These are phyloP conservation scores for Wickerhamomyces queroliae DNA, from an alignment of 805 yeast species.

Conservation along the genomic window DNA sequence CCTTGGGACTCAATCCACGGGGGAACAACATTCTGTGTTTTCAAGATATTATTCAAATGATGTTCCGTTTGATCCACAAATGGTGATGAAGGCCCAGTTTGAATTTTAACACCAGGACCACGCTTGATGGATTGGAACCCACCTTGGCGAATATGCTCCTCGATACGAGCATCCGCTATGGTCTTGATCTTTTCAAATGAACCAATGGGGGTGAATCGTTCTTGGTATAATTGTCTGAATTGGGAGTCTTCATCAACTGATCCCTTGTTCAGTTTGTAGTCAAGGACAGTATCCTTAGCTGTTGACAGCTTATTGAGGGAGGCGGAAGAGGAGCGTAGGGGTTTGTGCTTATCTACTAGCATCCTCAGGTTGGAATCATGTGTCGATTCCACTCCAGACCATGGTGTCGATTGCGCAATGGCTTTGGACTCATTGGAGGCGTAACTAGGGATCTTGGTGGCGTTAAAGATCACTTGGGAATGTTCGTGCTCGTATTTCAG, in stretches of 20 bases:
- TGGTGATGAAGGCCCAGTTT: no score
- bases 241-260: constrained; percentile 33
- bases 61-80: constrained; percentile 66
- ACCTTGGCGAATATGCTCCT: constrained; percentile 68
- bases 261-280: constrained; percentile 42
- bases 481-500: constrained; percentile 31
- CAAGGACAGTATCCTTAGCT: constrained; percentile 64
- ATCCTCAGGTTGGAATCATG: constrained; percentile 46
- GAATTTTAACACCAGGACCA: constrained; percentile 64
- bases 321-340: constrained; percentile 23
- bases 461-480: constrained; percentile 35
- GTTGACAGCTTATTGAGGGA: constrained; percentile 38
- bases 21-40: constrained; percentile 72
- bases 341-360: constrained; percentile 48
- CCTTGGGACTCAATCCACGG: constrained; percentile 87
- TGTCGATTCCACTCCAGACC: constrained; percentile 51
- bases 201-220: constrained; percentile 42
- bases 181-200: constrained; percentile 44
- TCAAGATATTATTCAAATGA: constrained; percentile 71
- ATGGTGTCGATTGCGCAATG: constrained; percentile 45
- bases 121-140: constrained; percentile 58
- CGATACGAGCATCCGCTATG: constrained; percentile 70
- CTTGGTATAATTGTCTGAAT: constrained; percentile 57
- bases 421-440: constrained; percentile 40
- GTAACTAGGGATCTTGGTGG: constrained; percentile 35